Base-by-base conservation (phyloP, 2,329 filamentous ascomycete species). In the Sordariomycetes sp. region DNA sequence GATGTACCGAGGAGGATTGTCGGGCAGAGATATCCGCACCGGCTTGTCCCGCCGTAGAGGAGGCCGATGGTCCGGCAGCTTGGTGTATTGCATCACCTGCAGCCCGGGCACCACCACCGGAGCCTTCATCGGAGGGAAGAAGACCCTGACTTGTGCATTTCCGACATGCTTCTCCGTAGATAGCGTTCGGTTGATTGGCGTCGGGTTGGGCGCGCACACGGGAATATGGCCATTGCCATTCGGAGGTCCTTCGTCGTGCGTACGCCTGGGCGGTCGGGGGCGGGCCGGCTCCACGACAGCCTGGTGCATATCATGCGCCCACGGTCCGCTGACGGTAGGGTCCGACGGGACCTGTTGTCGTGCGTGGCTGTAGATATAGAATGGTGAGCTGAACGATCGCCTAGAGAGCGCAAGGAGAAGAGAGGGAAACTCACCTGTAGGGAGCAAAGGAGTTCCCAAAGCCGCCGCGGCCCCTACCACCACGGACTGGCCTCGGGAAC, bases 251-350 rank as follows among this genome's bases (percentile, higher is more conserved):
- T 82, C 78, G 10, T 54, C 46, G 40, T 61, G 54, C 69, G 35
- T 73, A 68, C 53, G 72, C 67, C 58, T 72, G 67, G 76, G 72
- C 59, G 74, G 73, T 54, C 71, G 73, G 59, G 72, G 65, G 65
- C 62, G 69, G 67, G 62, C 65, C 37, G 78, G 76, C 61, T 80
- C 75, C 61, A 73, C 74, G n/a, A 85, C 76, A 12, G 72, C 80
- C 63, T 96, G 90, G 72, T 97, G 94, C 74, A 97, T 90, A 71
- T 99, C 94, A 70, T 99, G 94, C 63, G 90, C 85, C 94, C 94
- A 97, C 52, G 83, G 87, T 22, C 83, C 84, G 69, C 84, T 89
- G 25, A 85, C 87, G 18, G 85, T 82, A 60, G 82, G 83, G 66
- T 88, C 83, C 40, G 76, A 70, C 10, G 76, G 69, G 60, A 74